Percentiles rank a stretch among this genome's conserved stretches.
Conservation (phyloP, 371 early-diverging fungal genomes). For the Furculomyces boomerangus region DNA sequence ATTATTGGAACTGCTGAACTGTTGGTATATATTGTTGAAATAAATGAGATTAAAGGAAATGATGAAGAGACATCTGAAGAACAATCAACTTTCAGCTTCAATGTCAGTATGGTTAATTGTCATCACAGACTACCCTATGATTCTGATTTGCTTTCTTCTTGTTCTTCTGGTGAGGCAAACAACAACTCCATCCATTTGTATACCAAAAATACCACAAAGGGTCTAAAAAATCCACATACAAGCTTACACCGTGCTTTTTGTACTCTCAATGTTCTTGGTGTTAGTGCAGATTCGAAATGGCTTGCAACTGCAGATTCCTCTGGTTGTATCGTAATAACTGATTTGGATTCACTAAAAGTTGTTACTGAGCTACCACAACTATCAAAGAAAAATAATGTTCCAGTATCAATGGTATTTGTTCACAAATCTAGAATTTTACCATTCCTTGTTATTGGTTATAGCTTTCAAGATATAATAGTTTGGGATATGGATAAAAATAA, state of each 20-base stretch:
- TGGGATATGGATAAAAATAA: constrained; percentile 51
- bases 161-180: not conserved
- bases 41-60: not conserved
- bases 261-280: constrained; percentile 40
- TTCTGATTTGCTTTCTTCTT: not conserved
- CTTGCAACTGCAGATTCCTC: constrained; percentile 58
- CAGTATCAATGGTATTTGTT: constrained; percentile 57
- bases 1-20: not conserved
- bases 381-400: constrained; percentile 18
- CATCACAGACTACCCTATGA: not conserved
- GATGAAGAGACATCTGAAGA: not conserved
- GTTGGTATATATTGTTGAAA: not conserved
- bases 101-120: not conserved
- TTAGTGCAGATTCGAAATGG: constrained; percentile 64
- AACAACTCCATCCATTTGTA: not conserved
- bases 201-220: not conserved
- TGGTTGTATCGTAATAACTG: constrained; percentile 56
- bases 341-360: constrained; percentile 48
- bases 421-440: constrained; percentile 39
- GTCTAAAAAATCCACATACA: not conserved
- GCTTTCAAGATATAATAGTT: constrained; percentile 41
- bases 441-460: constrained; percentile 41
- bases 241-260: constrained; percentile 1
- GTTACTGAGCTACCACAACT: constrained; percentile 51
- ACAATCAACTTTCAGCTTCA: not conserved